Evolutionary conservation across 306 rosid genomes (phyloP), one percentile per base, ranked within the genome.

Genomic region (Senna tora): DNA sequence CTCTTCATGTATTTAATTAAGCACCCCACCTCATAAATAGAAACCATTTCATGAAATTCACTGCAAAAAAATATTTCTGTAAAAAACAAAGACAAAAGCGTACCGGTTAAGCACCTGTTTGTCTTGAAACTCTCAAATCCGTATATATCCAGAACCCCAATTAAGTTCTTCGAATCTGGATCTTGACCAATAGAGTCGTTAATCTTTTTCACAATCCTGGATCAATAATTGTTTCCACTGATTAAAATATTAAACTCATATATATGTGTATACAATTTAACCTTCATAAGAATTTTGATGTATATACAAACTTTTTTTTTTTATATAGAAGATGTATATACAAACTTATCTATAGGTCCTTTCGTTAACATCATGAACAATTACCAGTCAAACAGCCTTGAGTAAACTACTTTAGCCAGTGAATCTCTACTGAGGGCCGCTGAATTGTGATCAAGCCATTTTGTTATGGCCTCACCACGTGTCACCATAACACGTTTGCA

Each of bases 61-160:
- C 60, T 22, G 42, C 62, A 76, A 58, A 62, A 75, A 77, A 60
- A 67, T 77, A 81, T 73, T 71, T 67, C 30, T 34, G 71, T 76
- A 74, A 90, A 79, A 43, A 71, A 78, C 64, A 57, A 85, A 83
- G 77, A 76, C 78, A 79, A 83, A 77, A 79, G 90, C 86, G 63
- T 82, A 88, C 80, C 84, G 42, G 84, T 77, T 86, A 91, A 83
- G 91, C 83, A 94, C 99, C 99, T 94, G 91, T 94, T 94, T 82
- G 97, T 94, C 95, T 94, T 94, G 97, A 94, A 94, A 91, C 99
- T 94, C 82, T 94, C 99, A 51, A 94, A 94, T 85, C 99, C 99
- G 74, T 94, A 94, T 78, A 94, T 94, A 91, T 94, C 99, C 65
- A 94, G 79, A 79, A 94, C 96, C 62, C 99, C 99, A 63, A 94